Conservation (phyloP, 306 rosid species). For the Alnus rubra region DNA sequence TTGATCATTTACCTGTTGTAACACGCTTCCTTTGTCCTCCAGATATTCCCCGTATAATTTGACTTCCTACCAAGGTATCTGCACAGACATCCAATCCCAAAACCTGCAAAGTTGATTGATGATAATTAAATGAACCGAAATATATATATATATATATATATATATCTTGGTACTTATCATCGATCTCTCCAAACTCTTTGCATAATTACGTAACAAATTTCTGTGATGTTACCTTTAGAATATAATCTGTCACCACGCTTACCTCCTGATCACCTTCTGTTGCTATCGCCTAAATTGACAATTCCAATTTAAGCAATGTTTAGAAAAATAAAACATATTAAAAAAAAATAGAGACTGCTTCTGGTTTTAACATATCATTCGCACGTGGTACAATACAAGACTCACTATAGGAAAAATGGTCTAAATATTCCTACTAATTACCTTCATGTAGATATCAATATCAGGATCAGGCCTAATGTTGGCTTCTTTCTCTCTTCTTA, state of each 20-base stretch:
- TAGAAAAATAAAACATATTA: neutral
- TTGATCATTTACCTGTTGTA: constrained; percentile 49
- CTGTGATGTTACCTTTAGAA: constrained; percentile 54
- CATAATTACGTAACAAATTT: neutral
- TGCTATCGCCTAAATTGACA: constrained; percentile 37
- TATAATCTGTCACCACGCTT: constrained; percentile 65
- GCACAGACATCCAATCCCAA: constrained; percentile 86
- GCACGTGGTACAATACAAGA: too few species aligned
- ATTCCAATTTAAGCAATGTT: neutral
- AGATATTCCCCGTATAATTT: constrained; percentile 79
- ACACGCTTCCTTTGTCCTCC: constrained; percentile 92
- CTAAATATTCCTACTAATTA: constrained; percentile 12
- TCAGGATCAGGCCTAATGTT: constrained; percentile 77
- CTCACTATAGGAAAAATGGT: too few species aligned
- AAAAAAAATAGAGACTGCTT: neutral
- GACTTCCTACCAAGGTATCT: constrained; percentile 75
- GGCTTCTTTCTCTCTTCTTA: constrained; percentile 76
- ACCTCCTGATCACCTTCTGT: constrained; percentile 56
- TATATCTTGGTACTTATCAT: neutral
- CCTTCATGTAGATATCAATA: constrained; percentile 90
- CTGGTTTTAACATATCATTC: neutral
- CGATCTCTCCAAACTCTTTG: neutral
- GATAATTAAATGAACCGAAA: neutral
- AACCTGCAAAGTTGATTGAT: constrained; percentile 40
- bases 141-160: neutral